These are phyloP conservation scores for Pythium brassicae DNA, from an alignment of 352 stramenopile genomes.

Conservation along the genomic window DNA sequence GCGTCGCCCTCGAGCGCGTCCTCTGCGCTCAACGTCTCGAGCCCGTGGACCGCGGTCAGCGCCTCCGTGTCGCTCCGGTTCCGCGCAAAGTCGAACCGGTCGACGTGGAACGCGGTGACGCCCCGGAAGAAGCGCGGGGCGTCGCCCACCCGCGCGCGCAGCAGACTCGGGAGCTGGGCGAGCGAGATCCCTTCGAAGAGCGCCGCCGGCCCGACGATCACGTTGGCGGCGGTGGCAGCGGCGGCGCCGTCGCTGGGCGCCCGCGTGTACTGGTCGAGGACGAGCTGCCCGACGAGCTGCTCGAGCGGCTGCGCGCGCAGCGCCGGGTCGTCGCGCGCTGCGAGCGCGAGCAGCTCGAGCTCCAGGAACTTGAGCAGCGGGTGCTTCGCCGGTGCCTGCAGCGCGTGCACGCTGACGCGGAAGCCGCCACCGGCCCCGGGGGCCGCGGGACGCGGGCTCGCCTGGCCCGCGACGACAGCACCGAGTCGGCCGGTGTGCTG, in stretches of 20 bases:
- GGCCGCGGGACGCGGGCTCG: not conserved
- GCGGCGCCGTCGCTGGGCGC: conserved; percentile 1
- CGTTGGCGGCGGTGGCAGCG: not conserved
- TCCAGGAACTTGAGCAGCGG: conserved; percentile 27
- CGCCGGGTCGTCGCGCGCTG: conserved; percentile 17
- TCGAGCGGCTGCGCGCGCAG: conserved; percentile 24
- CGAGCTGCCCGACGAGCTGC: conserved; percentile 22
- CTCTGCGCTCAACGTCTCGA: conserved; percentile 2
- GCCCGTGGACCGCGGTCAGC: not conserved
- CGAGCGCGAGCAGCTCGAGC: conserved; percentile 18
- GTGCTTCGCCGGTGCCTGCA: conserved; percentile 26
- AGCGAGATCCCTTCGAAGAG: conserved; percentile 20
- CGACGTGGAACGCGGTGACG: conserved; percentile 10
- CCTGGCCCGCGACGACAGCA: conserved; percentile 21
- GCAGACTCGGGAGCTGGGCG: conserved; percentile 14
- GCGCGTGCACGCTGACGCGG: conserved; percentile 21
- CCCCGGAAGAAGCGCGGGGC: conserved; percentile 1
- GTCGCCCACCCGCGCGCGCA: conserved; percentile 10
- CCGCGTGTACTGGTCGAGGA: conserved; percentile 19
- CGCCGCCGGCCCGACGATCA: conserved; percentile 14
- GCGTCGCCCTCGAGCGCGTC: conserved; percentile 8
- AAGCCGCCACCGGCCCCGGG: conserved; percentile 9
- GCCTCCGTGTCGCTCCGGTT: conserved; percentile 1
- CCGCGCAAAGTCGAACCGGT: conserved; percentile 3
- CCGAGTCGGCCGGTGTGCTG: not conserved